Percentiles rank a stretch among this genome's conserved stretches.
These are phyloP conservation scores for Lentinula sp. DNA, from an alignment of 768 basidiomycete species.

Conservation along the genomic window DNA sequence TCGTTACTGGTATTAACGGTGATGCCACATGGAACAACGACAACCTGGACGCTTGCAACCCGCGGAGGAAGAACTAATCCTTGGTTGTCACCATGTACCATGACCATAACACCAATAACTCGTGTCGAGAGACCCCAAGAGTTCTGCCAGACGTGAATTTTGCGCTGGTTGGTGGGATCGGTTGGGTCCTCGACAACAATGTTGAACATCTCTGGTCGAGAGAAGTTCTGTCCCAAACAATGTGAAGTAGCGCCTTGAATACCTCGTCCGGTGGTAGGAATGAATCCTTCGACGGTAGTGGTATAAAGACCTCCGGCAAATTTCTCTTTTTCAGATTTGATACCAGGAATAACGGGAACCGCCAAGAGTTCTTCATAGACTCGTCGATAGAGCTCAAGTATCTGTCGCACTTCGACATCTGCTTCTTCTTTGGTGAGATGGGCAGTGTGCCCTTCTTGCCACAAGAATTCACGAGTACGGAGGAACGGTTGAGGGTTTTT, in stretches of 20 bases:
- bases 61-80: conserved; percentile 96
- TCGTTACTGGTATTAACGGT: conserved; percentile 76
- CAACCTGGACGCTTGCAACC: conserved; percentile 87
- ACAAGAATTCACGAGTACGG: conserved; percentile 98
- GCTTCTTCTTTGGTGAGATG: conserved; percentile 86
- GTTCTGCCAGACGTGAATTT: conserved; percentile 93
- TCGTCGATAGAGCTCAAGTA: conserved; percentile 91
- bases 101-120: conserved; percentile 97
- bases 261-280: conserved; percentile 93
- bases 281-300: conserved; percentile 96
- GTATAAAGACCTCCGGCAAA: conserved; percentile 98
- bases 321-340: conserved; percentile 99
- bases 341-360: conserved; percentile 92
- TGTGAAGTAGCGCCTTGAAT: conserved; percentile 99
- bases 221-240: conserved; percentile 98
- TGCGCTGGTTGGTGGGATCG: conserved; percentile 57
- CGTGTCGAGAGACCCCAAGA: conserved; percentile 98
- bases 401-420: conserved; percentile 85
- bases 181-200: conserved; percentile 94
- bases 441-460: conserved; percentile 99
- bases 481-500: conserved; percentile 99
- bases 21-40: conserved; percentile 91
- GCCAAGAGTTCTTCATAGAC: conserved; percentile 97
- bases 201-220: conserved; percentile 93
- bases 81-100: conserved; percentile 98